Base-by-base conservation (phyloP, 768 basidiomycete genomes). In the Termitomyces sp. region DNA sequence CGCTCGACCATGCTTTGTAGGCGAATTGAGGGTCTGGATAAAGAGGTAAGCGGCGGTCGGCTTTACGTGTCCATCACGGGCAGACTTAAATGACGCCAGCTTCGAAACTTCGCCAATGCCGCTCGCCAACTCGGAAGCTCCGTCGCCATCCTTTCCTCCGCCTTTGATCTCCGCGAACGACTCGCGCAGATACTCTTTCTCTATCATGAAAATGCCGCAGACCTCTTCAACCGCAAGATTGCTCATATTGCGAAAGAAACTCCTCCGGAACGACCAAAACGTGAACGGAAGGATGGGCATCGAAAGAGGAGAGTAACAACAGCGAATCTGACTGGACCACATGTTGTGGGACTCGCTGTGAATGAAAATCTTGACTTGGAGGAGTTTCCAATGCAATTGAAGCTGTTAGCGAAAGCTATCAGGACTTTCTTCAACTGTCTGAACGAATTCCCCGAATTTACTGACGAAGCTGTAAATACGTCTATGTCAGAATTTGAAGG, bases 361-460 rank as follows among this genome's bases (percentile, higher is more conserved):
- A 75, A 80, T 57, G 82, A 85, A 61, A 80, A 80, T 60, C 71
- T 89, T 25, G 86, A 89, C 63, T 77, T 81, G 31, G 88, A 89
- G 69, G 79, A 79, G 59, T 87, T 91, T 65, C 89, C 90, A 0
- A 76, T 80, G 34, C 85, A 91, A 67, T 72, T 92, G 55, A 82
- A 85, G 62, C 72, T 74, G 36, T 75, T 91, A 42, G 87, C 88
- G 4, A 76, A 76, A n/a, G 88, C 87, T 58, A 83, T 91, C 14
- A 83, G 78, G 25, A 86, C 84, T 0, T 92, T 92, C 67, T 71
- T 89, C 60, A 79, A 85, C 51, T 86, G 86, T 65, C 71, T 92
- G 63, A 89, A 91, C 60, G 89, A 91, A 68, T 91, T 92, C 64
- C 89, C 89, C 0, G 90, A 91, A 69, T 89, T 89, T 66, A 85